Evolutionary conservation across 352 stramenopile genomes (phyloP), one percentile per base, ranked within the genome.

Genomic region (Phytophthora palmivora): DNA sequence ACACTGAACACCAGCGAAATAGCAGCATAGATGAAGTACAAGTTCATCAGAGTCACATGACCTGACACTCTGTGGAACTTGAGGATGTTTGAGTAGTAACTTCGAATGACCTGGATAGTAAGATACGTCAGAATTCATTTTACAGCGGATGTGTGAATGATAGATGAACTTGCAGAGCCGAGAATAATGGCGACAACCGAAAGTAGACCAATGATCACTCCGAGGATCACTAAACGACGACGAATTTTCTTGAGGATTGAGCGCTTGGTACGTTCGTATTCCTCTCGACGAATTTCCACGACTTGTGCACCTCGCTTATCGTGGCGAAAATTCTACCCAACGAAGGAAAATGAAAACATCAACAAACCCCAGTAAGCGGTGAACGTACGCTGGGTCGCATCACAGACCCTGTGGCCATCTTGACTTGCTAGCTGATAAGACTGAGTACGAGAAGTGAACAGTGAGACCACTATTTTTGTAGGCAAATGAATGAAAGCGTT

Each of bases 321-420:
- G 36, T 92, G 79, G 28, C 79, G 82, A 51, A 94, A 92, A 60
- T 80, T 92, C 82, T 91, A 32, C n/a, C n/a, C n/a, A n/a, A n/a
- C 19, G 47, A 14, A 21, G 36, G 21, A 28, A 46, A 34, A 34
- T 34, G 30, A 34, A 7, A 28, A 28, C 24, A 28, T 28, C 24
- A 28, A 28, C 24, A 28, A 28, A n/a, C 6, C 24, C 24, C 24
- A 37, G 22, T 32, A 28, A 42, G 24, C 24, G 19, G 41, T 21
- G 26, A 30, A 51, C 77, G 21, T 64, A 89, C 82, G 43, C 72
- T 87, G 28, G 79, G 79, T 19, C 82, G 77, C 82, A 91, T 91
- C 38, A 80, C 72, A 18, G 81, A 79, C 11, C 74, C 78, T 47
- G 80, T 76, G 52, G 19, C 33, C 52, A 61, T 64, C 6, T 47